phyloP scores from a whole-genome alignment of 2,329 filamentous ascomycete species.

The Cucurbitaria berberidis region DNA sequence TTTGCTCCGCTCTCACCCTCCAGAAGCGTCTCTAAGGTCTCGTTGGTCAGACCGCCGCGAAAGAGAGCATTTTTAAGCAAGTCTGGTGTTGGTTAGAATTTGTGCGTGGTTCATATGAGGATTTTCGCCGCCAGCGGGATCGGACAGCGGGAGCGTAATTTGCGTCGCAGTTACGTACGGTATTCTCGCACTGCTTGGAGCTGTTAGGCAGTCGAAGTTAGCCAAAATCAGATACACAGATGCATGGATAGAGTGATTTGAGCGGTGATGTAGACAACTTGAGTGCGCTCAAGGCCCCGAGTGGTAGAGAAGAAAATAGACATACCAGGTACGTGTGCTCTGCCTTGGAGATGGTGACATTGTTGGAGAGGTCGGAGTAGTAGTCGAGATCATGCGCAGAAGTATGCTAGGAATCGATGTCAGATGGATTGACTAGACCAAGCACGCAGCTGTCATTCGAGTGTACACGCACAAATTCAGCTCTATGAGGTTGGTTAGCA shows the following conservation, averaged over 20 bases:
- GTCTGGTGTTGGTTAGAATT: conserved; percentile 39
- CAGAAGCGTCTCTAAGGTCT: conserved; percentile 58
- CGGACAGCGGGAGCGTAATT: background rate
- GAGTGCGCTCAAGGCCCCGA: background rate
- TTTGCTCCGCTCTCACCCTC: conserved; percentile 33
- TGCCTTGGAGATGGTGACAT: conserved; percentile 62
- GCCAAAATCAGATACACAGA: background rate
- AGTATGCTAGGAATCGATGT: conserved; percentile 45
- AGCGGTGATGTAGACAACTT: background rate
- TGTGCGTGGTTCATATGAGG: background rate
- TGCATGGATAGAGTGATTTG: background rate
- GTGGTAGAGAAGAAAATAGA: conserved; percentile 4
- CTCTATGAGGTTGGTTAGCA: conserved; percentile 47
- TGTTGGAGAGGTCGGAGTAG: conserved; percentile 43
- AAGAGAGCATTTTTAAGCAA: conserved; percentile 56
- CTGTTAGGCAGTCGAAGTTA: conserved; percentile 29
- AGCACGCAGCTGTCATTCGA: background rate
- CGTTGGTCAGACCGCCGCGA: conserved; percentile 57
- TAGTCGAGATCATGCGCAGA: conserved; percentile 47
- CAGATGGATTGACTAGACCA: conserved; percentile 1
- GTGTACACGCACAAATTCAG: conserved; percentile 57
- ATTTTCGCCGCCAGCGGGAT: background rate
- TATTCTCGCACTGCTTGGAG: conserved; percentile 58
- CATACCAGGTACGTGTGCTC: conserved; percentile 68
- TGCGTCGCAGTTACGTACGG: conserved; percentile 50